Conservation (phyloP, 495 filamentous ascomycete genomes). For the Daldinia grandis region DNA sequence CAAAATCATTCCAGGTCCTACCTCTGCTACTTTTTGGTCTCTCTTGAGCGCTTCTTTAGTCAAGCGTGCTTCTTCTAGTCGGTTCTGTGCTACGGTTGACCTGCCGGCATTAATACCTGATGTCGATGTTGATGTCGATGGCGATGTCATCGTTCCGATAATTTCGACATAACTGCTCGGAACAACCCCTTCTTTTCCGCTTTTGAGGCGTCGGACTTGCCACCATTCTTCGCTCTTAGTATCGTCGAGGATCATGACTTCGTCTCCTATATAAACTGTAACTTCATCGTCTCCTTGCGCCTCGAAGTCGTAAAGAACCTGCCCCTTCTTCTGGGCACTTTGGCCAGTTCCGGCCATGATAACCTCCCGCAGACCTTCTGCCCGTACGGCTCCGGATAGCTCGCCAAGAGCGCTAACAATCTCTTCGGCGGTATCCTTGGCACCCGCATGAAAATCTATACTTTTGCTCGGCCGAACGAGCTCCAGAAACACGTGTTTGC, state of each 20-base stretch:
- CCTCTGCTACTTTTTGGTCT: constrained; percentile 71
- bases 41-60: constrained; percentile 76
- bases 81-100: constrained; percentile 83
- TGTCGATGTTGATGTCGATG: constrained; percentile 48
- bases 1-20: constrained; percentile 76
- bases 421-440: constrained; percentile 95
- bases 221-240: constrained; percentile 97
- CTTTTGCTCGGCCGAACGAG: constrained; percentile 90
- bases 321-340: constrained; percentile 76
- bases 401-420: constrained; percentile 90
- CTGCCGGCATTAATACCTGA: constrained; percentile 69
- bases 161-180: constrained; percentile 96
- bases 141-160: constrained; percentile 64
- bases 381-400: constrained; percentile 81
- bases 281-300: constrained; percentile 97
- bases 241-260: constrained; percentile 90
- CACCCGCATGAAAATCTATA: constrained; percentile 94
- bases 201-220: constrained; percentile 90
- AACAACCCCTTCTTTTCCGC: constrained; percentile 96
- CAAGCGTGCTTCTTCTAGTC: constrained; percentile 80
- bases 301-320: constrained; percentile 93
- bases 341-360: constrained; percentile 76
- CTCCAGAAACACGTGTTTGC: constrained; percentile 97
- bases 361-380: constrained; percentile 86
- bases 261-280: constrained; percentile 86